Evolutionary conservation across 2,329 filamentous ascomycete genomes (phyloP).

Genomic region (Aspergillus sergii): DNA sequence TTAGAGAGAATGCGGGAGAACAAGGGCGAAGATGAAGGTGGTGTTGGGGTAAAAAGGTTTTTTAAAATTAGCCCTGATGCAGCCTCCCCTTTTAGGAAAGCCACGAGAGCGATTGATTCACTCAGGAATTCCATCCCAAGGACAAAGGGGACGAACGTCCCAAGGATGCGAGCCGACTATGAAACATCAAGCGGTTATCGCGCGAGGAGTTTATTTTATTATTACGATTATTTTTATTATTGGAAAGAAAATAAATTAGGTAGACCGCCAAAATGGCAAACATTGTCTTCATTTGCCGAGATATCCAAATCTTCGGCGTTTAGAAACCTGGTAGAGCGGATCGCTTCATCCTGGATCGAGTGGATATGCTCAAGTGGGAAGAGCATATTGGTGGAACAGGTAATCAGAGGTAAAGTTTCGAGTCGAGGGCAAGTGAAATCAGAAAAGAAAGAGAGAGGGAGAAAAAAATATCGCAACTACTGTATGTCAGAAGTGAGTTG

Average conservation of each 20-base stretch:
- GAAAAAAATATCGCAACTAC: not conserved
- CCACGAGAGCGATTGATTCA: not conserved
- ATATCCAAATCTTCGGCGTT: not conserved
- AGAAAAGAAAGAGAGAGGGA: not conserved
- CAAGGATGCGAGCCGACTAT: conserved; percentile 3
- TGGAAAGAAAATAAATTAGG: not conserved
- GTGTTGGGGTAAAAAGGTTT: not conserved
- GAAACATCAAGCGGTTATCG: conserved; percentile 15
- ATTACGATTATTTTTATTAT: not conserved
- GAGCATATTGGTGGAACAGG: not conserved
- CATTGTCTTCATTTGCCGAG: not conserved
- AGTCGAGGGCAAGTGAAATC: not conserved
- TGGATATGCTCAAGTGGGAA: not conserved
- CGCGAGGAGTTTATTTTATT: conserved; percentile 10
- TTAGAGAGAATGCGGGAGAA: conserved; percentile 16
- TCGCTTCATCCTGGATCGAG: not conserved
- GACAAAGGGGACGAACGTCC: conserved; percentile 4
- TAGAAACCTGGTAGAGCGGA: not conserved
- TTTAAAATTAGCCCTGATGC: conserved; percentile 13
- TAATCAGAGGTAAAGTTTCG: not conserved
- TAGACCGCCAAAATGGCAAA: not conserved
- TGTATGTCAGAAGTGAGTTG: not conserved
- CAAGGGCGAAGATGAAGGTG: conserved; percentile 7
- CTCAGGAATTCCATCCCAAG: not conserved
- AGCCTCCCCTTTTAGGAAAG: conserved; percentile 10